Evolutionary conservation across 345 rosid species (phyloP).

Genomic region (Sonneratia caseolaris): DNA sequence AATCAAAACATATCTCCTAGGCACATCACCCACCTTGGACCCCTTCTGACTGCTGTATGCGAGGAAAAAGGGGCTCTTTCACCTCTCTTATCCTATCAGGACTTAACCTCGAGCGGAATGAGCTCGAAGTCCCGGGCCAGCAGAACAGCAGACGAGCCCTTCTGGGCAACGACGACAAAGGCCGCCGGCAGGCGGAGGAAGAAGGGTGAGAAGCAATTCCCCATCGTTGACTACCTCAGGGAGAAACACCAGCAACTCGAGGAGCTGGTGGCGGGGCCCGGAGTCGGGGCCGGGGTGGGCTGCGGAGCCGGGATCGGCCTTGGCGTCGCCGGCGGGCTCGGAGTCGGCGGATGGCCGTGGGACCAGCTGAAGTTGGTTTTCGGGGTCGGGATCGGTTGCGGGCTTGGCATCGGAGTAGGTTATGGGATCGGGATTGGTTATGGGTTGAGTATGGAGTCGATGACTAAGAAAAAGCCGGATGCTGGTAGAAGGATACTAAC

Average conservation of each 20-base stretch:
- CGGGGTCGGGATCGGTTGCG: constrained; percentile 43
- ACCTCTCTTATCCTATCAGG: constrained; percentile 1
- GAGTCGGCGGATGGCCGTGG: constrained; percentile 25
- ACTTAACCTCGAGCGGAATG: constrained; percentile 11
- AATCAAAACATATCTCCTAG: background rate
- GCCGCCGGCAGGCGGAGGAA: constrained; percentile 3
- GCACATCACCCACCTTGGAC: background rate
- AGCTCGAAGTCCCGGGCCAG: constrained; percentile 13
- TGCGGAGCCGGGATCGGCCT: constrained; percentile 37
- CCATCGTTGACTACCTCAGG: constrained; percentile 26
- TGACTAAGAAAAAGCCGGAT: constrained; percentile 5
- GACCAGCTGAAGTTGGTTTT: constrained; percentile 23
- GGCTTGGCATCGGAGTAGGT: constrained; percentile 35
- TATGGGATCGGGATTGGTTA: constrained; percentile 39
- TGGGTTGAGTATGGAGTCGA: constrained; percentile 22
- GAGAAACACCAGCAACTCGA: constrained; percentile 18
- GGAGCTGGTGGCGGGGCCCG: constrained; percentile 30
- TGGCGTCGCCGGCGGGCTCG: constrained; percentile 35
- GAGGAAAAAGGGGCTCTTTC: background rate
- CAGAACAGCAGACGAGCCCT: constrained; percentile 5
- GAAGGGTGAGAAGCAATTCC: constrained; percentile 19
- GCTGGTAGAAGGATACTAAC: constrained; percentile 9
- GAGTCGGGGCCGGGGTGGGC: constrained; percentile 35
- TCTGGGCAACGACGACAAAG: constrained; percentile 22
- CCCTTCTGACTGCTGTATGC: background rate